Percentiles rank a stretch among this genome's conserved stretches.
These are phyloP conservation scores for Orbilia oligospora DNA, from an alignment of 2,329 filamentous ascomycete genomes.

Conservation along the genomic window DNA sequence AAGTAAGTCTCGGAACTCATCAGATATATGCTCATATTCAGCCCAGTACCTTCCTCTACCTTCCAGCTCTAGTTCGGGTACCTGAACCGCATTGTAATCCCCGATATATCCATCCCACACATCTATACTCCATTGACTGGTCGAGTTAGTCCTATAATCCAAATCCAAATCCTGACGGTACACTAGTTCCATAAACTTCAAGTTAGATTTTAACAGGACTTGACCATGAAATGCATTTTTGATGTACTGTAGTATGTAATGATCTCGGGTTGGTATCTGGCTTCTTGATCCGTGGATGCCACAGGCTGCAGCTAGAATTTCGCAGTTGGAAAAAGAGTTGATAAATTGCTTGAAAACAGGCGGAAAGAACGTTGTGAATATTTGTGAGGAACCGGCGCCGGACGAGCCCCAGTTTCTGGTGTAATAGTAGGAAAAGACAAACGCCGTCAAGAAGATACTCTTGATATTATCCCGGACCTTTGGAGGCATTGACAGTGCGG, in stretches of 20 bases:
- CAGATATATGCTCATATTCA: not conserved
- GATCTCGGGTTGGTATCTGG: not conserved
- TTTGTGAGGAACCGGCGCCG: not conserved
- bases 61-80: constrained; percentile 2
- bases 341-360: not conserved
- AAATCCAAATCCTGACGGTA: not conserved
- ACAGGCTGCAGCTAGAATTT: constrained; percentile 11
- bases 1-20: not conserved
- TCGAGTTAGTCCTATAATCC: not conserved
- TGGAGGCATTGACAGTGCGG: not conserved
- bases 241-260: not conserved
- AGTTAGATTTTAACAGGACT: not conserved
- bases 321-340: not conserved
- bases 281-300: not conserved
- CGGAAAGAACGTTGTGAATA: no score
- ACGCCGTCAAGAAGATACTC: not conserved
- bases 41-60: constrained; percentile 30
- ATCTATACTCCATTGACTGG: not conserved
- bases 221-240: not conserved
- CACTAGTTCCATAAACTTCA: not conserved
- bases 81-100: not conserved
- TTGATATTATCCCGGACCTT: constrained; percentile 3
- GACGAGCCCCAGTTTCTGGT: constrained; percentile 9
- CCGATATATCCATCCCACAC: not conserved
- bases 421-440: not conserved